A percentile compares a stretch with the other conserved stretches of the same genome.
Evolutionary conservation across 2,329 filamentous ascomycete species (phyloP).

Genomic region (Arthrobotrys sinensis): DNA sequence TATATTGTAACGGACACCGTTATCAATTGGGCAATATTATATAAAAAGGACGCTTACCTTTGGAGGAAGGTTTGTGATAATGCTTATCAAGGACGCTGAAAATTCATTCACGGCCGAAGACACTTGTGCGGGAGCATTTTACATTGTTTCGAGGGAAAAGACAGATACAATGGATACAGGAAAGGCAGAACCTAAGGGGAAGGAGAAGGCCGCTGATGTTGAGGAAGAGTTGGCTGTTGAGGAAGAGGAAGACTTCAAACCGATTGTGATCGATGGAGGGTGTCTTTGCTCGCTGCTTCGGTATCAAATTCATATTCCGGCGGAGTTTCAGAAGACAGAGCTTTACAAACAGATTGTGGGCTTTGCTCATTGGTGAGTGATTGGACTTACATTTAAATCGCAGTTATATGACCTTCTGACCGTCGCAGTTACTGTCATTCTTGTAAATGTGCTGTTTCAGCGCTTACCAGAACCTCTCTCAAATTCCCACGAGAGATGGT

Average conservation of each 20-base stretch:
- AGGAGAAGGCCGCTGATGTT: not conserved
- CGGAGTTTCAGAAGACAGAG: conserved; percentile 50
- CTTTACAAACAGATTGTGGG: conserved; percentile 50
- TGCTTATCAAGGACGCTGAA: conserved; percentile 39
- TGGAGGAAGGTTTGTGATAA: conserved; percentile 25
- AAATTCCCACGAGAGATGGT: conserved; percentile 55
- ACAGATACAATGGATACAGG: conserved; percentile 9
- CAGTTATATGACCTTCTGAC: no score
- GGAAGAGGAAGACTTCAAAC: conserved; percentile 20
- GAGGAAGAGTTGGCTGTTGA: not conserved
- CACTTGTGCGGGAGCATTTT: not conserved
- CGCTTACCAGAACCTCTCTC: conserved; percentile 39
- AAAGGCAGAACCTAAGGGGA: conserved; percentile 10
- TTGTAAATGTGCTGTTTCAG: conserved; percentile 45
- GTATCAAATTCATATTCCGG: conserved; percentile 41
- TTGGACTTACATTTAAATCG: no score
- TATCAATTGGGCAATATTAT: conserved; percentile 11
- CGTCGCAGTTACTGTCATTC: conserved; percentile 47
- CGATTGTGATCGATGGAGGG: conserved; percentile 51
- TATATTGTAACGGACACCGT: conserved; percentile 4
- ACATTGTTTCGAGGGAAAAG: not conserved
- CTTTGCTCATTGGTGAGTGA: conserved; percentile 51
- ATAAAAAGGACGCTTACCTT: conserved; percentile 31
- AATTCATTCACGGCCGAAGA: conserved; percentile 26
- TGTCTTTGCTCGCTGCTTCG: conserved; percentile 48